These are phyloP conservation scores for Sarcomyxa edulis DNA, from an alignment of 768 basidiomycete species.

Conservation along the genomic window DNA sequence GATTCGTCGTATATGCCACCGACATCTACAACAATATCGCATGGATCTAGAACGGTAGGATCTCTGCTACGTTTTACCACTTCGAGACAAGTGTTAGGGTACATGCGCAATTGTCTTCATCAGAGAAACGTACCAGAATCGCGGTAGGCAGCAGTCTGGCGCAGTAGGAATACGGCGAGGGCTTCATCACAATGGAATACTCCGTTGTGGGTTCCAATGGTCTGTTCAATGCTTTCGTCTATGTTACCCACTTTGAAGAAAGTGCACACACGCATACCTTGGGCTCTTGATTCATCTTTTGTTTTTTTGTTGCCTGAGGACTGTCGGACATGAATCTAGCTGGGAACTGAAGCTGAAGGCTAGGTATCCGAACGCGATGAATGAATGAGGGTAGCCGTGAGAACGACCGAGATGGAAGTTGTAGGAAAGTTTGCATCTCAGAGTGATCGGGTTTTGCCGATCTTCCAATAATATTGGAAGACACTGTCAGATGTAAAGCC, in stretches of 20 bases:
- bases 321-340: slow-evolving; percentile 5
- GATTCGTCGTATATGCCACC: slow-evolving; percentile 86
- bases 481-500: no score
- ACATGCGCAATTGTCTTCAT: not conserved
- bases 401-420: slow-evolving; percentile 1
- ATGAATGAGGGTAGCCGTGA: not conserved
- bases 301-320: slow-evolving; percentile 20
- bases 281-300: slow-evolving; percentile 32
- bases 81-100: slow-evolving; percentile 18
- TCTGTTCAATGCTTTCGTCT: slow-evolving; percentile 31
- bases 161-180: slow-evolving; percentile 85
- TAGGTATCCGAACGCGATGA: not conserved
- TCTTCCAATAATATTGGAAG: no score
- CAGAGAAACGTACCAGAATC: slow-evolving; percentile 53
- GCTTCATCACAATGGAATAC: slow-evolving; percentile 98
- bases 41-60: slow-evolving; percentile 62
- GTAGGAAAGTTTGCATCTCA: not conserved
- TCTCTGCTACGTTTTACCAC: slow-evolving; percentile 73
- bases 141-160: slow-evolving; percentile 68
- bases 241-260: not conserved
- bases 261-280: slow-evolving; percentile 21
- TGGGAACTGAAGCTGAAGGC: slow-evolving; percentile 2
- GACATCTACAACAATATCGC: slow-evolving; percentile 96
- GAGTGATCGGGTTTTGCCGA: no score
- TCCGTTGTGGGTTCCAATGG: slow-evolving; percentile 92